phyloP scores from a whole-genome alignment of 2,329 filamentous ascomycete species.

The Apiospora sp. region DNA sequence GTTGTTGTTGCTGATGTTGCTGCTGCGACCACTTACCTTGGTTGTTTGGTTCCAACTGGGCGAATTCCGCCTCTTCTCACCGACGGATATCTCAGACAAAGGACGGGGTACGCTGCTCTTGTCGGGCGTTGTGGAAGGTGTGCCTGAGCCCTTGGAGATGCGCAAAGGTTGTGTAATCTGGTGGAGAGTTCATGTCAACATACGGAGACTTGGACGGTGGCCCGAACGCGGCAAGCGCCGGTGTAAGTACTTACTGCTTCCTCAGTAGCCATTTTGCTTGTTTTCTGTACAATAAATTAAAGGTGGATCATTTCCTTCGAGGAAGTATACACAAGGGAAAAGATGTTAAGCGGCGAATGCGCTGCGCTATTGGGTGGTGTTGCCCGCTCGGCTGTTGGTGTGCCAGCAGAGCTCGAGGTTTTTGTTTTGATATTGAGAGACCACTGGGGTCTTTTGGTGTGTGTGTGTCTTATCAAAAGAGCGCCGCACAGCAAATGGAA shows the following conservation, averaged over 20 bases:
- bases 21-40: conserved; percentile 64
- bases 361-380: conserved; percentile 21
- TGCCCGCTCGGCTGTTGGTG: conserved; percentile 19
- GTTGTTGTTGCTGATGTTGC: not conserved
- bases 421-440: conserved; percentile 16
- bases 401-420: conserved; percentile 15
- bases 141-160: conserved; percentile 73
- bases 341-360: conserved; percentile 20
- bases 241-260: conserved; percentile 24
- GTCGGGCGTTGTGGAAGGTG: conserved; percentile 58
- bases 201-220: not conserved
- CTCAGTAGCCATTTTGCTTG: conserved; percentile 25
- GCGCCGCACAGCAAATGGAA: conserved; percentile 13
- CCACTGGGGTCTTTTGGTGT: conserved; percentile 1
- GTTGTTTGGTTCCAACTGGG: conserved; percentile 83
- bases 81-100: conserved; percentile 87
- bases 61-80: conserved; percentile 88
- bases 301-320: conserved; percentile 22
- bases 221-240: conserved; percentile 2
- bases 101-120: conserved; percentile 75
- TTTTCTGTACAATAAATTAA: conserved; percentile 22
- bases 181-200: conserved; percentile 24
- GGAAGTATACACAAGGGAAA: conserved; percentile 18
- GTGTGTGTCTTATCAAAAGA: conserved; percentile 3
- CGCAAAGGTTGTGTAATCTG: conserved; percentile 70